These are phyloP conservation scores for Boletellus sp. DNA, from an alignment of 768 basidiomycete genomes.

Conservation along the genomic window DNA sequence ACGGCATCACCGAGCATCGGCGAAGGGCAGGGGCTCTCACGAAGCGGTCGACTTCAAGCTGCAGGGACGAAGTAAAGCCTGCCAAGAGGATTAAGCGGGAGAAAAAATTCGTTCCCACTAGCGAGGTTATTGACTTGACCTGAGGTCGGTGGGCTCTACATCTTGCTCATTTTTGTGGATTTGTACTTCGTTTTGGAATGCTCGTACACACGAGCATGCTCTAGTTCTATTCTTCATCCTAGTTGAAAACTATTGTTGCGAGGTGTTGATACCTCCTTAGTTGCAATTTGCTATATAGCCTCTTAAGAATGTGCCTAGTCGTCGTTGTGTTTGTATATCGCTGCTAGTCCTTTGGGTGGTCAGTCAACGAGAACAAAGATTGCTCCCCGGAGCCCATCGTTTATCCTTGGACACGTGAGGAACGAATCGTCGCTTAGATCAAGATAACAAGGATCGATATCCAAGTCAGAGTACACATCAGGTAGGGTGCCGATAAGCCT, in stretches of 20 bases:
- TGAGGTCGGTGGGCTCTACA: constrained; percentile 7
- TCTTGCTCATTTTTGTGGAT: neutral
- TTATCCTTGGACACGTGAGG: neutral
- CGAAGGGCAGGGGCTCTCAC: neutral
- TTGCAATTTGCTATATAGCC: neutral
- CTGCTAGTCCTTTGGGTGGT: neutral
- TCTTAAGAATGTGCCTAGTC: neutral
- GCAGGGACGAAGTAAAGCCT: constrained; percentile 4
- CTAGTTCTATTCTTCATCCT: neutral
- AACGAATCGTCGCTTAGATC: neutral
- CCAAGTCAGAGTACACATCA: constrained; percentile 1
- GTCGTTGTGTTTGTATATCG: neutral
- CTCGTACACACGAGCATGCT: neutral
- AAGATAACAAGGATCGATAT: neutral
- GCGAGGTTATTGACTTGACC: constrained; percentile 32
- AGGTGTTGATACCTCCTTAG: neutral
- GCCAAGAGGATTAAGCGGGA: constrained; percentile 29
- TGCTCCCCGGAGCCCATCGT: too few species aligned
- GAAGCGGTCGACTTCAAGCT: constrained; percentile 5
- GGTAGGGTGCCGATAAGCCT: neutral
- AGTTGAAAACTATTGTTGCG: neutral
- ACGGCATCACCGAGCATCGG: neutral
- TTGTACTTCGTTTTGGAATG: neutral
- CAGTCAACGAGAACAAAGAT: neutral
- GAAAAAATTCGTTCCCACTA: constrained; percentile 5